phyloP scores from a whole-genome alignment of 169 alveolate species.

The Plasmodium relictum region DNA sequence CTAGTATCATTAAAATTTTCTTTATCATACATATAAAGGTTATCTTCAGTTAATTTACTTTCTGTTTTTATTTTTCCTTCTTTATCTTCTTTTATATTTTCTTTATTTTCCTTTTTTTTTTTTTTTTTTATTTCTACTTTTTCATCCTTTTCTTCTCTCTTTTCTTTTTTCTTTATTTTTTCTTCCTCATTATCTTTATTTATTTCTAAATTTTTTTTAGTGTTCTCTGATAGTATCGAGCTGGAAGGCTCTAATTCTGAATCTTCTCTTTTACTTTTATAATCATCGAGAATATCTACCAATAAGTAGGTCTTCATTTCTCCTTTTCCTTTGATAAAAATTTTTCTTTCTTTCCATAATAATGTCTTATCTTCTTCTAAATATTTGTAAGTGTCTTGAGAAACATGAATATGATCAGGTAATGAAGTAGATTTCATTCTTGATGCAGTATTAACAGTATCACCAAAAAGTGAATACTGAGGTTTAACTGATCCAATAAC shows the following conservation, averaged over 20 bases:
- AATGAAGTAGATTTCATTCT: constrained; percentile 91
- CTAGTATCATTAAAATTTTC: constrained; percentile 18
- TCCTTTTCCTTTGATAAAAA: constrained; percentile 86
- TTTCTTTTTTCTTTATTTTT: background rate
- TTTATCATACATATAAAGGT: constrained; percentile 14
- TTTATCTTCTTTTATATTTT: background rate
- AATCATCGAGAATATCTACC: constrained; percentile 60
- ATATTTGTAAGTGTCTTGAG: constrained; percentile 79
- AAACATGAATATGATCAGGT: constrained; percentile 82
- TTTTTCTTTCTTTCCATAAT: constrained; percentile 80
- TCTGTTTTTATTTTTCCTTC: background rate
- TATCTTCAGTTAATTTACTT: constrained; percentile 24
- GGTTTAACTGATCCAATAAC: constrained; percentile 99
- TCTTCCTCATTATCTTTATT: background rate
- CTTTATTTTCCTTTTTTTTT: background rate
- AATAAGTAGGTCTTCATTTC: constrained; percentile 84
- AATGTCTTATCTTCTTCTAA: constrained; percentile 77
- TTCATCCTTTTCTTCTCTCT: background rate
- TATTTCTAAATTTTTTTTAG: background rate
- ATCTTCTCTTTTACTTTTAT: constrained; percentile 3
- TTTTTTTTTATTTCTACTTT: background rate
- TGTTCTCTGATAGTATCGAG: constrained; percentile 3
- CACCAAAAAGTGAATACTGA: constrained; percentile 98
- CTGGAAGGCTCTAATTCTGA: constrained; percentile 7
- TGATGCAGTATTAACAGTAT: constrained; percentile 97